Base-by-base conservation (phyloP, 306 rosid genomes). In the Crataegus laevigata region DNA sequence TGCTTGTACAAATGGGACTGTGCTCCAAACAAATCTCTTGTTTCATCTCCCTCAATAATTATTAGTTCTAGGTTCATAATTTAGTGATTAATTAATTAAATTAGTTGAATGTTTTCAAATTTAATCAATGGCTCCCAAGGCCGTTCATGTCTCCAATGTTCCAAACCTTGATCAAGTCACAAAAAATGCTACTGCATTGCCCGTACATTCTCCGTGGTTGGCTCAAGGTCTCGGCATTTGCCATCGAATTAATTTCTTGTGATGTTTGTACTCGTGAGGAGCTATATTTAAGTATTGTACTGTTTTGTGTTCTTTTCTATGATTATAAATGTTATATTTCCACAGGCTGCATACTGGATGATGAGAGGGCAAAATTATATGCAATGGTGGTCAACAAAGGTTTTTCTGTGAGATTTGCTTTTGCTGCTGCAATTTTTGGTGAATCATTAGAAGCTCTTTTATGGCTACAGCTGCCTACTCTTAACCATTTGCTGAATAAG, bases 381-480 rank as follows among this genome's bases (percentile, higher is more conserved):
- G 91, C 96, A 24, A 91, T 87, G 82, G 74, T 92, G 80, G 92
- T 91, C 72, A 89, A 83, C 80, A 87, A 89, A 83, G 97, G 97
- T 70, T 86, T 91, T 84, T 81, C 92, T 22, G 81, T 85, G 69
- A 90, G 97, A 84, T 90, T 91, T 88, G 92, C 96, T 72, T 91
- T 89, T 71, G 93, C 98, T 42, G 98, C 98, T 69, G 94, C 96
- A 67, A 75, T 90, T 59, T 91, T 87, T 83, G 98, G 98, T 42
- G 98, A 94, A 90, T 77, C 87, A 52, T 82, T 89, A 7, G 98
- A 94, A 90, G 94, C 97, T 78, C 86, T 94, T 75, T 94, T 94
- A 85, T 94, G 98, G 98, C 87, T 94, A 65, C 96, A 94, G 71
- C 74, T 94, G 66, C 91, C 98, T 38, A 97, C 97, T 45, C 87